These are phyloP conservation scores for Suillus plorans DNA, from an alignment of 768 basidiomycete species.

Conservation along the genomic window DNA sequence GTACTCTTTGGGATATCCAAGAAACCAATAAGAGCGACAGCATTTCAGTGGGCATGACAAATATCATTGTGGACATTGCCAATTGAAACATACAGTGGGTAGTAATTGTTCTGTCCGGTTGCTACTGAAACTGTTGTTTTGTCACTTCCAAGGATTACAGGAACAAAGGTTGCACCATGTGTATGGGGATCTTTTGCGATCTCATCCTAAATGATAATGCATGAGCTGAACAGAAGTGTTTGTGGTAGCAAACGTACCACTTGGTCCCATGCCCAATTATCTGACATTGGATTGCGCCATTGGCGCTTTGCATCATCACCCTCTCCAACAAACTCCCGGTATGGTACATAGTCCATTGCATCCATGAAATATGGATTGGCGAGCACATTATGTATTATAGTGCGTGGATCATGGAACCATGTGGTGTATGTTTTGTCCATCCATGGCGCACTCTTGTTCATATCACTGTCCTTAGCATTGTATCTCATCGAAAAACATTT, in stretches of 20 bases:
- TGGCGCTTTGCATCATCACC: background rate
- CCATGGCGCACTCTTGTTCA: slow-evolving; percentile 14
- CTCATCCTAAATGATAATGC: slow-evolving; percentile 17
- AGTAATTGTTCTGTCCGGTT: slow-evolving; percentile 24
- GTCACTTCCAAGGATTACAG: slow-evolving; percentile 22
- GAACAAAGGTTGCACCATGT: slow-evolving; percentile 19
- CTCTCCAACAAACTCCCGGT: background rate
- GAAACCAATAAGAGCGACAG: slow-evolving; percentile 18
- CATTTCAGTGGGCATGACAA: slow-evolving; percentile 18
- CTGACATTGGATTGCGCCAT: slow-evolving; percentile 11
- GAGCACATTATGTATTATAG: slow-evolving; percentile 18
- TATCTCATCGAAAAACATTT: slow-evolving; percentile 20
- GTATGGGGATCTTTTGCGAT: slow-evolving; percentile 19
- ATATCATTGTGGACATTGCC: slow-evolving; percentile 24
- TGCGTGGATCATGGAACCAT: slow-evolving; percentile 24
- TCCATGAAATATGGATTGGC: slow-evolving; percentile 21
- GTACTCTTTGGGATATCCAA: slow-evolving; percentile 28
- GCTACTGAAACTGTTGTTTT: slow-evolving; percentile 28
- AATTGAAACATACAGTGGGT: slow-evolving; percentile 21
- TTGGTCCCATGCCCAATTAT: slow-evolving; percentile 14
- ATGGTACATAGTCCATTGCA: slow-evolving; percentile 20
- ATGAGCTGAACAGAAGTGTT: background rate
- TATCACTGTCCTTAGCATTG: background rate
- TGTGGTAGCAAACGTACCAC: background rate
- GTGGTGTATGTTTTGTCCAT: slow-evolving; percentile 25